Base-by-base conservation (phyloP, 1,284 basidiomycete genomes). In the Puccinia horiana region DNA sequence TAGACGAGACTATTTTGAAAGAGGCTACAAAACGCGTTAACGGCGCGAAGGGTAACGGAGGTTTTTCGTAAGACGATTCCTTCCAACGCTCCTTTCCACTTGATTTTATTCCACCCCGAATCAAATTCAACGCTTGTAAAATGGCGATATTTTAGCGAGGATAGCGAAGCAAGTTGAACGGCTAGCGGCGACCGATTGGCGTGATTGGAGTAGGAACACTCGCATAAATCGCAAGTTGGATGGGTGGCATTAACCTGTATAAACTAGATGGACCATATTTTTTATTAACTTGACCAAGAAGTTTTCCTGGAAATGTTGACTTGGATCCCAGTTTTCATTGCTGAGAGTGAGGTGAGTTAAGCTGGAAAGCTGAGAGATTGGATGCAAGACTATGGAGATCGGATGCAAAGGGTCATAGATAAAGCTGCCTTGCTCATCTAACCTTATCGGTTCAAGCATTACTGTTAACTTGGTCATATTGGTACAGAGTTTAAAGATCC, bases 311-410 rank as follows among this genome's bases (percentile, higher is more conserved):
- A 72, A 72, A 32, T 14, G 2, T 11, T 65, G 6, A 1, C 56
- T 26, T 58, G 56, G 23, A 9, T 42, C 40, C n/a, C 8, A 20
- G 42, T 23, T 47, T 1, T 42, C 29, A 47, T 47, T 32, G 14
- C 4, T 5, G 16, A 72, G 18, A 26, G 2, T 5, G 11, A 72
- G 5, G 18, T 18, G 49, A 11, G 69, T 72, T 8, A 72, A 16
- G 32, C 49, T 72, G 11, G 44, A 12, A 72, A 72, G 69, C 49
- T 72, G 69, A 49, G 69, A 32, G 44, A 72, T 72, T 32, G 44
- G 26, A 20, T 29, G 23, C 23, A 32, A 47, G 2, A 49, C 1
- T 23, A 2, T 49, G 5, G 69, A 8, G 1, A 35, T 72, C 4
- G 69, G 69, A 8, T 29, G 12, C 14, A 72, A 49, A 29, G 11